Percentiles rank a stretch among this genome's conserved stretches.
Conservation (phyloP, 139 green algal species). For the Volvox reticuliferus region DNA sequence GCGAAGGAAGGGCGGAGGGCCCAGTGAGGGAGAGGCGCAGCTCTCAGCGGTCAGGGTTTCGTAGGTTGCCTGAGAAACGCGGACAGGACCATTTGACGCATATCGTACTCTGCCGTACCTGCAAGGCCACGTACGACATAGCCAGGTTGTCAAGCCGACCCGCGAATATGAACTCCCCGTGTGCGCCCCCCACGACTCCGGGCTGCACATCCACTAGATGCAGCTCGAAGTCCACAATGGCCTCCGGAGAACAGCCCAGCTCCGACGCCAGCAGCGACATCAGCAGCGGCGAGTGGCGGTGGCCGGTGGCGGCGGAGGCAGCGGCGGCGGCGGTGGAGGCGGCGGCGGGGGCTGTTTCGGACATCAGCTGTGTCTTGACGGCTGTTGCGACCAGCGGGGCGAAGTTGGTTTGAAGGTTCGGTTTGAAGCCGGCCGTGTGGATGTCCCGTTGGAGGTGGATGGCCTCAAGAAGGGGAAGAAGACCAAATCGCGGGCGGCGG, state of each 20-base stretch:
- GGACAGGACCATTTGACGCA: no score
- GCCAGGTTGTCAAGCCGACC: conserved; percentile 97
- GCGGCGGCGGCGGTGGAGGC: background rate
- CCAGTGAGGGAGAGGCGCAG: no score
- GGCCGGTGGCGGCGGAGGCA: conserved; percentile 8
- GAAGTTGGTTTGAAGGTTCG: conserved; percentile 92
- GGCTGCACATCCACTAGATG: conserved; percentile 93
- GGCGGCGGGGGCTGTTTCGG: background rate
- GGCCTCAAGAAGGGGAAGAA: conserved; percentile 46
- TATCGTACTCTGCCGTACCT: conserved; percentile 48
- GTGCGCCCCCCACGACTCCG: conserved; percentile 71
- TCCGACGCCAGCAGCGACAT: conserved; percentile 82
- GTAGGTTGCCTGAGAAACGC: no score
- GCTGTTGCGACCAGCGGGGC: conserved; percentile 83
- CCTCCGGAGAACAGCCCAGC: conserved; percentile 43
- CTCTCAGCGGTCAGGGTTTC: no score
- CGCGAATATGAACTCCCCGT: conserved; percentile 91
- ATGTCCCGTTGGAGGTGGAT: conserved; percentile 83
- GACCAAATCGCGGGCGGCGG: no score
- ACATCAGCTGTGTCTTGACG: conserved; percentile 56
- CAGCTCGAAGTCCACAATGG: conserved; percentile 98
- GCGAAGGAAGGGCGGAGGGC: no score
- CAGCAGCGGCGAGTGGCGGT: conserved; percentile 81
- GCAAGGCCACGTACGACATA: conserved; percentile 82
- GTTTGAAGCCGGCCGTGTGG: conserved; percentile 90